Conservation (phyloP, 2,329 filamentous ascomycete species). For the Teratosphaeria viscida region DNA sequence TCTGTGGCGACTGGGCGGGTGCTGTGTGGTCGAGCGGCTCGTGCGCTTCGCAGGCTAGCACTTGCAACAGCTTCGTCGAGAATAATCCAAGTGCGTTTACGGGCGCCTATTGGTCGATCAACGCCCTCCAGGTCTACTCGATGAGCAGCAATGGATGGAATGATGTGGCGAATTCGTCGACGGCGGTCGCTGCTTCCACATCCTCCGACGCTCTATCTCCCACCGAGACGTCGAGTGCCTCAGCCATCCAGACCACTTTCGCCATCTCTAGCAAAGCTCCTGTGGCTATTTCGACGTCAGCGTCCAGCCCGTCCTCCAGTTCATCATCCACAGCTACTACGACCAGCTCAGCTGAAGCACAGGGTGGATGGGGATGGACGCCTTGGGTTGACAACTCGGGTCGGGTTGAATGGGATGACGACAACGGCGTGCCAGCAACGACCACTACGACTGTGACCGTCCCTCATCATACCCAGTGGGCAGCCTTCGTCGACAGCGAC, state of each 20-base stretch:
- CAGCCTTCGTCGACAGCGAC: not conserved
- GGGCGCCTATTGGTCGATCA: conserved; percentile 33
- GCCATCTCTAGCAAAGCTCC: conserved; percentile 8
- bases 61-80: conserved; percentile 24
- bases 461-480: not conserved
- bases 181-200: not conserved
- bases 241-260: conserved; percentile 4
- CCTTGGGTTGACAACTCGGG: not conserved
- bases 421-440: not conserved
- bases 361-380: not conserved
- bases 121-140: conserved; percentile 30
- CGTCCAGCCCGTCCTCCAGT: not conserved
- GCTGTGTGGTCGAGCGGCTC: conserved; percentile 18
- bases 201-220: conserved; percentile 1
- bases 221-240: not conserved
- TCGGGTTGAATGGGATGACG: not conserved
- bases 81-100: conserved; percentile 27
- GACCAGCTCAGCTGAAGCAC: not conserved
- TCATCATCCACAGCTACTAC: not conserved
- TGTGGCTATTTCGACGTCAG: not conserved
- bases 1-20: conserved; percentile 33
- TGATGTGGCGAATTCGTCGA: not conserved
- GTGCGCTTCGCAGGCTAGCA: conserved; percentile 23
- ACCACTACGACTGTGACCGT: not conserved
- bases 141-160: not conserved